phyloP scores from a whole-genome alignment of 129 eudicot genomes.

The Mikania micrantha region DNA sequence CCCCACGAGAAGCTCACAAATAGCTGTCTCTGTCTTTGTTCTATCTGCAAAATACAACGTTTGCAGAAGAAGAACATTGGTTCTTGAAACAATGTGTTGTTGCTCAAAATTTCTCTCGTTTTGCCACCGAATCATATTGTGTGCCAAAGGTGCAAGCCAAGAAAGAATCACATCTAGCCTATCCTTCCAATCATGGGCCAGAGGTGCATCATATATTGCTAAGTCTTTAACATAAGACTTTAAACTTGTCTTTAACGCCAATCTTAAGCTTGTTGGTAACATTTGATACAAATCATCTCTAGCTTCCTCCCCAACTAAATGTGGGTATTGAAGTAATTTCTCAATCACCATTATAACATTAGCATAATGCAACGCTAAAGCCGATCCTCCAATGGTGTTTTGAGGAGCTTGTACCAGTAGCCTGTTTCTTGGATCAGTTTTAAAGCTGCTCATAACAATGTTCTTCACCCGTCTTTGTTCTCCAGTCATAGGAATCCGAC shows the following conservation, averaged over 20 bases:
- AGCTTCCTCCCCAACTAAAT: slow-evolving; percentile 89
- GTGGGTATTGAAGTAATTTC: slow-evolving; percentile 81
- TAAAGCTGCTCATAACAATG: slow-evolving; percentile 19
- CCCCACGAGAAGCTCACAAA: slow-evolving; percentile 81
- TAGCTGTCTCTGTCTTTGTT: slow-evolving; percentile 66
- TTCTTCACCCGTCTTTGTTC: slow-evolving; percentile 21
- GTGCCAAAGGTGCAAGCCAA: slow-evolving; percentile 89
- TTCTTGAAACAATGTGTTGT: slow-evolving; percentile 66
- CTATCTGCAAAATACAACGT: slow-evolving; percentile 86
- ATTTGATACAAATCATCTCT: slow-evolving; percentile 88
- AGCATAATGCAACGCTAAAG: slow-evolving; percentile 87
- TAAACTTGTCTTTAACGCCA: slow-evolving; percentile 49
- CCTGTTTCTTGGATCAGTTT: slow-evolving; percentile 37
- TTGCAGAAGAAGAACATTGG: slow-evolving; percentile 89
- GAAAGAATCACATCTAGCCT: slow-evolving; percentile 52
- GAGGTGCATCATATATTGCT: slow-evolving; percentile 79
- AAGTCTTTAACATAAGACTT: slow-evolving; percentile 58
- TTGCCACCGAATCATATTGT: slow-evolving; percentile 98
- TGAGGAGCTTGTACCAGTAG: slow-evolving; percentile 51
- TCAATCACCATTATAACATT: slow-evolving; percentile 82
- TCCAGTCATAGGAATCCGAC: slow-evolving; percentile 27
- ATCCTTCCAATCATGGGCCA: slow-evolving; percentile 97
- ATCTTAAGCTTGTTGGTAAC: slow-evolving; percentile 81
- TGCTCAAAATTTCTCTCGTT: slow-evolving; percentile 89
- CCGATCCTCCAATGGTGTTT: slow-evolving; percentile 80